These are phyloP conservation scores for Euphorbia peplus DNA, from an alignment of 345 rosid genomes.

Conservation along the genomic window DNA sequence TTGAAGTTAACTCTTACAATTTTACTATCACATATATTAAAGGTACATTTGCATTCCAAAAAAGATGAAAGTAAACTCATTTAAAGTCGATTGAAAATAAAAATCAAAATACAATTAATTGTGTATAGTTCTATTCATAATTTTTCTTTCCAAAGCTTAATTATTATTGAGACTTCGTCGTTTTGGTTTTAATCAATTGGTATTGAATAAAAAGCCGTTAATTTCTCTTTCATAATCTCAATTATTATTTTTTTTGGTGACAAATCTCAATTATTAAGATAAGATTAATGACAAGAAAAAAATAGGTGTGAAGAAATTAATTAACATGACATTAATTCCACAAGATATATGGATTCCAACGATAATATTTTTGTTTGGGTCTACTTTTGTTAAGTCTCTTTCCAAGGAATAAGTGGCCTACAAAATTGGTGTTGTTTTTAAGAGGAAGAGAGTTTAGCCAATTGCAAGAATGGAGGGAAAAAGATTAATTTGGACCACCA, in stretches of 20 bases:
- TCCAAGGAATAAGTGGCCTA: slow-evolving; percentile 9
- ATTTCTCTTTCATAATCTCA: neutral
- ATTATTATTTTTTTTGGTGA: too few species aligned
- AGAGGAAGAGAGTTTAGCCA: neutral
- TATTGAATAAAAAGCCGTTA: neutral
- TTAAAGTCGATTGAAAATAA: too few species aligned
- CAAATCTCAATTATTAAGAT: neutral
- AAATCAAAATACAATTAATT: too few species aligned
- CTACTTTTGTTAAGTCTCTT: neutral
- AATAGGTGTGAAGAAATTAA: neutral
- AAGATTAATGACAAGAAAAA: neutral
- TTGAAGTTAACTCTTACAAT: too few species aligned
- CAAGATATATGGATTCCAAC: neutral
- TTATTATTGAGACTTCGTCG: too few species aligned
- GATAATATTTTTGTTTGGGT: neutral
- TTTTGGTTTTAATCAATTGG: neutral
- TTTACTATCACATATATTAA: too few species aligned
- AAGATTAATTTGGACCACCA: slow-evolving; percentile 5
- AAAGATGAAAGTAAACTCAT: too few species aligned
- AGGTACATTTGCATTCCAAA: too few species aligned
- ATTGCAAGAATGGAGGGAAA: neutral
- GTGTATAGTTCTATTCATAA: too few species aligned
- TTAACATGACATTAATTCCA: too few species aligned
- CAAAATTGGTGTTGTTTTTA: neutral
- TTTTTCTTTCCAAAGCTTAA: neutral